phyloP scores from a whole-genome alignment of 2,329 filamentous ascomycete species.

The Gnomoniopsis smithogilvyi region DNA sequence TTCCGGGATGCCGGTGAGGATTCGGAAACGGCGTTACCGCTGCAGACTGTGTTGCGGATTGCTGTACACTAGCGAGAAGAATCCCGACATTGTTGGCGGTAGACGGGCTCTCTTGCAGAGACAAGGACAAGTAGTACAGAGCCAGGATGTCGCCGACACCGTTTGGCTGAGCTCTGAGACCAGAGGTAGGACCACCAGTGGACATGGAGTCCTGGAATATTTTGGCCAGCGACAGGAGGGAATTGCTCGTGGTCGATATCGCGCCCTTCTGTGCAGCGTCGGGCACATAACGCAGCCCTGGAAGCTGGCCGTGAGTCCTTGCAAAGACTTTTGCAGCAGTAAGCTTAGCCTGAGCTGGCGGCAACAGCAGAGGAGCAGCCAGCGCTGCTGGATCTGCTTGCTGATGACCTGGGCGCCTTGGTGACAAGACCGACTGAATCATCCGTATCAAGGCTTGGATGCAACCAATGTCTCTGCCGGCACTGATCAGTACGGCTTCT shows the following conservation, averaged over 20 bases:
- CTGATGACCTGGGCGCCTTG: conserved; percentile 32
- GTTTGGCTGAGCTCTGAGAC: conserved; percentile 59
- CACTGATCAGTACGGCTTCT: conserved; percentile 86
- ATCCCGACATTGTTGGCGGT: conserved; percentile 99
- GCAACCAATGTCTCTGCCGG: conserved; percentile 65
- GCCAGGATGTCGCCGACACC: conserved; percentile 90
- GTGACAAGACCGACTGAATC: conserved; percentile 68
- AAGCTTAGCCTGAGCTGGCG: conserved; percentile 77
- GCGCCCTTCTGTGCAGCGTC: conserved; percentile 73
- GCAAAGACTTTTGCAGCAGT: conserved; percentile 83
- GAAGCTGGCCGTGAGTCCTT: conserved; percentile 66
- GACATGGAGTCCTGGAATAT: conserved; percentile 97
- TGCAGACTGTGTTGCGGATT: conserved; percentile 42
- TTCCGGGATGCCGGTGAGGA: conserved; percentile 63
- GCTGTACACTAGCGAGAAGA: conserved; percentile 89
- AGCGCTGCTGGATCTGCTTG: conserved; percentile 26
- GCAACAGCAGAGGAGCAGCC: conserved; percentile 68
- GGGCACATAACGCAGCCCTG: conserved; percentile 71
- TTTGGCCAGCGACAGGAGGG: conserved; percentile 88
- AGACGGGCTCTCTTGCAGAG: conserved; percentile 91
- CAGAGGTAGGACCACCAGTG: conserved; percentile 56
- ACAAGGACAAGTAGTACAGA: conserved; percentile 92
- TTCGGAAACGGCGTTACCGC: conserved; percentile 24
- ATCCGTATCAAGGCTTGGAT: conserved; percentile 76
- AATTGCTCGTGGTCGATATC: conserved; percentile 92